A percentile compares a stretch with the other conserved stretches of the same genome.
Evolutionary conservation across 108 stramenopile genomes (phyloP).

Genomic region (Skeletonema costatum): DNA sequence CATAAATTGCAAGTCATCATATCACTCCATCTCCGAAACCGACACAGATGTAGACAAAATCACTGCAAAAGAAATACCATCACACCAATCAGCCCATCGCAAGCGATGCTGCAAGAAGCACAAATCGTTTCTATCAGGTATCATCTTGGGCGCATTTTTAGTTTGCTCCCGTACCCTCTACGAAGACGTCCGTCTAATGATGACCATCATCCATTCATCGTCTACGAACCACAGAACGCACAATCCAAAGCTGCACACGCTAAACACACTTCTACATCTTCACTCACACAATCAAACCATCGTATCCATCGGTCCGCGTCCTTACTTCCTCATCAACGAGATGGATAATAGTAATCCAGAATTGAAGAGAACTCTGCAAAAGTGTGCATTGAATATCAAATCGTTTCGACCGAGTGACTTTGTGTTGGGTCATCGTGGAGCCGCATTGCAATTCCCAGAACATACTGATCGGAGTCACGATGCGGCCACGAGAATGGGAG

Average conservation of each 20-base stretch:
- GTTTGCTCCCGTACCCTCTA: not conserved
- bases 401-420: slow-evolving; percentile 4
- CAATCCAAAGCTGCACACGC: not conserved
- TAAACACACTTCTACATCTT: not conserved
- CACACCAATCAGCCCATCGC: not conserved
- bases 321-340: slow-evolving; percentile 8
- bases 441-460: slow-evolving; percentile 18
- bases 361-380: not conserved
- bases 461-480: slow-evolving; percentile 12
- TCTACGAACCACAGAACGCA: not conserved
- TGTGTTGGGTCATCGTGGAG: slow-evolving; percentile 18
- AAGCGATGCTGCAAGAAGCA: not conserved
- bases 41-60: not conserved
- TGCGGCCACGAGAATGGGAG: slow-evolving; percentile 12
- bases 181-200: not conserved
- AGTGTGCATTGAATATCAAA: slow-evolving; percentile 8
- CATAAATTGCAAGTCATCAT: not conserved
- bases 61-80: not conserved
- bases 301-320: slow-evolving; percentile 14
- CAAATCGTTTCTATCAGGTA: not conserved
- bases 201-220: not conserved
- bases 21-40: not conserved
- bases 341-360: slow-evolving; percentile 16
- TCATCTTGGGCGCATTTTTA: not conserved
- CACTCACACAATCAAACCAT: not conserved